Percentiles rank a stretch among this genome's conserved stretches.
Evolutionary conservation across 108 stramenopile genomes (phyloP).

Genomic region (Hondaea fermentalgiana): DNA sequence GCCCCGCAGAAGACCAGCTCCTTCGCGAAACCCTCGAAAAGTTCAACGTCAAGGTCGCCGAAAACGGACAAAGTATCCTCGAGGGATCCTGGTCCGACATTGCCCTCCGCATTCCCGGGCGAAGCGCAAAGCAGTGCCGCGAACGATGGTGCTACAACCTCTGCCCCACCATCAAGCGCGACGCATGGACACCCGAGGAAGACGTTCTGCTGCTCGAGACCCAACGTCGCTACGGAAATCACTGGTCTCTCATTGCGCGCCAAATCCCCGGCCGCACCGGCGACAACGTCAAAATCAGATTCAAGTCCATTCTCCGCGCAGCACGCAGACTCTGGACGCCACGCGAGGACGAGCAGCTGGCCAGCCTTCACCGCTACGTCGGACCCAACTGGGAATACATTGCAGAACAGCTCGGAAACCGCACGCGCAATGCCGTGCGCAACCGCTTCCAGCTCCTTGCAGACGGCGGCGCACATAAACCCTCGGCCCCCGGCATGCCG

Average conservation of each 20-base stretch:
- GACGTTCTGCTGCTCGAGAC: constrained; percentile 37
- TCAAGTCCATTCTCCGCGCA: constrained; percentile 12
- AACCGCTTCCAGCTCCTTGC: neutral
- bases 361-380: neutral
- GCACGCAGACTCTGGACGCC: neutral
- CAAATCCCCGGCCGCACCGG: constrained; percentile 34
- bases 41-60: neutral
- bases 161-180: constrained; percentile 39
- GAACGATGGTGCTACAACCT: constrained; percentile 55
- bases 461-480: neutral
- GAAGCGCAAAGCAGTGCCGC: constrained; percentile 51
- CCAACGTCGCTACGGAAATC: constrained; percentile 24
- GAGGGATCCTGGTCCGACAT: neutral
- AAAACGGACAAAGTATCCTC: neutral
- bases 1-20: neutral
- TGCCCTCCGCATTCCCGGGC: constrained; percentile 29
- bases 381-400: neutral
- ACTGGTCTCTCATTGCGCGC: constrained; percentile 29
- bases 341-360: neutral
- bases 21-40: neutral
- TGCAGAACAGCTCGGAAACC: neutral
- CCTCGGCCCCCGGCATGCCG: neutral
- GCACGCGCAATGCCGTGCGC: neutral
- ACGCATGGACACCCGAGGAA: constrained; percentile 43
- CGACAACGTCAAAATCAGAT: constrained; percentile 29